Conservation (phyloP, 2,329 filamentous ascomycete species). For the Hyphodiscus sp. region DNA sequence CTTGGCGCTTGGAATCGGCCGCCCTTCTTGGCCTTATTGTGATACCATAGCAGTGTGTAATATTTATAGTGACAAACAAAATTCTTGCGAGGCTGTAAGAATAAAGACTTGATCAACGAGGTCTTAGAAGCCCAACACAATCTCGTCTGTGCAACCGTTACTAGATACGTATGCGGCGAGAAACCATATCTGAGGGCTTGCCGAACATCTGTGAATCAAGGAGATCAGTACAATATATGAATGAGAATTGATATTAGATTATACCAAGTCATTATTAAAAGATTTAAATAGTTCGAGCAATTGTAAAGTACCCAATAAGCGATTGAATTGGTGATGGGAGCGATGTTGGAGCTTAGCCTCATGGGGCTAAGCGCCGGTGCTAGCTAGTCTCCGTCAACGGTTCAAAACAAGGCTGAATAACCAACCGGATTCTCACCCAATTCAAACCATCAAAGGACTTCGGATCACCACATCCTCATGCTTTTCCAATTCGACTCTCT, state of each 20-base stretch:
- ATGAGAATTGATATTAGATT: too few species aligned
- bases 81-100: not conserved
- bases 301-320: too few species aligned
- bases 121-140: not conserved
- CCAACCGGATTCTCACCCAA: slow-evolving; percentile 40
- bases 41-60: not conserved
- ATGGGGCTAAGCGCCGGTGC: too few species aligned
- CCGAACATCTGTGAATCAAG: too few species aligned
- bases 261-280: too few species aligned
- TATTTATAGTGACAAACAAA: not conserved
- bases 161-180: too few species aligned
- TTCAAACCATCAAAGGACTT: slow-evolving; percentile 6
- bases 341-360: too few species aligned
- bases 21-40: not conserved
- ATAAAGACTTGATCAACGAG: not conserved
- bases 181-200: too few species aligned
- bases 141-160: too few species aligned
- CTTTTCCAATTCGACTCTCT: slow-evolving; percentile 20
- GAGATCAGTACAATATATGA: too few species aligned
- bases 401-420: not conserved
- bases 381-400: not conserved
- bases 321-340: too few species aligned
- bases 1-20: not conserved
- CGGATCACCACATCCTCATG: slow-evolving; percentile 32
- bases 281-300: too few species aligned